phyloP scores from a whole-genome alignment of 257 asterid species.

The Apocynum venetum region DNA sequence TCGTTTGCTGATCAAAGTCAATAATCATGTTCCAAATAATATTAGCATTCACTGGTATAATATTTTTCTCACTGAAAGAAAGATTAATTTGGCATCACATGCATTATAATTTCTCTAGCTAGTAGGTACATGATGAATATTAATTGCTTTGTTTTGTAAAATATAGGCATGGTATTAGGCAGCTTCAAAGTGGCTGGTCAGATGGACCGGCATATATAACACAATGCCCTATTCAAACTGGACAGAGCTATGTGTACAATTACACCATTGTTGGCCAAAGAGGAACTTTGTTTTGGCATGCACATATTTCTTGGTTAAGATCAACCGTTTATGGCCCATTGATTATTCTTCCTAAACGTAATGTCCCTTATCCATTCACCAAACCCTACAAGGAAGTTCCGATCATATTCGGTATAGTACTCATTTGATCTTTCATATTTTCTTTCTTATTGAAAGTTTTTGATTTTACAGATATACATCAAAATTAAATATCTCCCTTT shows the following conservation, averaged over 20 bases:
- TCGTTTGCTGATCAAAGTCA: constrained; percentile 43
- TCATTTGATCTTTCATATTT: background rate
- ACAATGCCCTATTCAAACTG: constrained; percentile 52
- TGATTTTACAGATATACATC: too few species aligned
- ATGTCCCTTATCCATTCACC: constrained; percentile 52
- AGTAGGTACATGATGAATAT: too few species aligned
- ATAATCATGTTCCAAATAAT: constrained; percentile 47
- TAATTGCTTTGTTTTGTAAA: background rate
- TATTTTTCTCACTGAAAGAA: background rate
- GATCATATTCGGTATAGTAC: constrained; percentile 39
- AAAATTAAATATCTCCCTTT: background rate
- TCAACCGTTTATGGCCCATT: constrained; percentile 57
- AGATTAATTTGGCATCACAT: background rate
- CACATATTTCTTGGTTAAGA: constrained; percentile 61
- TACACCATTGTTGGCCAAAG: constrained; percentile 67
- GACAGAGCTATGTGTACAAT: constrained; percentile 50
- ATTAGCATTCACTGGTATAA: constrained; percentile 51
- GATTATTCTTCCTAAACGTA: constrained; percentile 44
- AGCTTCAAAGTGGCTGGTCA: constrained; percentile 61
- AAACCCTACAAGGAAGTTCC: constrained; percentile 66
- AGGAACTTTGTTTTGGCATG: constrained; percentile 70
- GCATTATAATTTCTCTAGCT: background rate
- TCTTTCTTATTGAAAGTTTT: background rate
- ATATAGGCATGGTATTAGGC: constrained; percentile 61
- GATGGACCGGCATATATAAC: constrained; percentile 64